Base-by-base conservation (phyloP, 305 asterid species). In the Rubia tinctorum region DNA sequence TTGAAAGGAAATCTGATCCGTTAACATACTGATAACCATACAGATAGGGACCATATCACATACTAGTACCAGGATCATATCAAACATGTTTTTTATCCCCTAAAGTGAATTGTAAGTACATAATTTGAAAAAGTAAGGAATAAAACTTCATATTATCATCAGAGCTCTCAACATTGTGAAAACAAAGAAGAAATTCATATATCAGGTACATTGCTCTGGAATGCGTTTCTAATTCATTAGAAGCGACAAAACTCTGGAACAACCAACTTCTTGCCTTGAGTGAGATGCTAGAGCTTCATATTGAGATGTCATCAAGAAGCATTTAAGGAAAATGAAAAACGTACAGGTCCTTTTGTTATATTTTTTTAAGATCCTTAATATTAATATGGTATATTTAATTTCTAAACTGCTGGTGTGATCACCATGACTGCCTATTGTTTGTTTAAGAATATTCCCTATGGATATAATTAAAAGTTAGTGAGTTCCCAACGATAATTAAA, bases 251-350 rank as follows among this genome's bases (percentile, higher is more conserved):
- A 42, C 8, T 14, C 18, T 37, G 42, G 42, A 12, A 22, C 27
- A 22, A 59, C 43, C 68, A 40, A 23, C 44, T n/a, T 25, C 25
- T 59, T 42, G 11, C n/a, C 55, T 37, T 40, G 42, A 14, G n/a
- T 34, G 69, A 40, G 47, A 60, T 72, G 69, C 56, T 51, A 42
- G 65, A 81, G 82, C 82, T 84, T 85, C 74, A 82, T 84, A 89
- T 86, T 83, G 82, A 79, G 82, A 45, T 75, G 60, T 64, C 59
- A 42, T 75, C 84, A 76, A 76, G 80, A 70, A 66, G 80, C 74
- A 30, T 71, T 68, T 77, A 78, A 81, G 82, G 86, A 84, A 82
- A 76, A 89, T 89, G 96, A 86, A 76, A 88, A 80, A 80, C 76
- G 23, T 42, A 49, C 84, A 83, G 92, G 89, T 89, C 69, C 23